phyloP scores from a whole-genome alignment of 345 rosid species.

The Gossypium raimondii region DNA sequence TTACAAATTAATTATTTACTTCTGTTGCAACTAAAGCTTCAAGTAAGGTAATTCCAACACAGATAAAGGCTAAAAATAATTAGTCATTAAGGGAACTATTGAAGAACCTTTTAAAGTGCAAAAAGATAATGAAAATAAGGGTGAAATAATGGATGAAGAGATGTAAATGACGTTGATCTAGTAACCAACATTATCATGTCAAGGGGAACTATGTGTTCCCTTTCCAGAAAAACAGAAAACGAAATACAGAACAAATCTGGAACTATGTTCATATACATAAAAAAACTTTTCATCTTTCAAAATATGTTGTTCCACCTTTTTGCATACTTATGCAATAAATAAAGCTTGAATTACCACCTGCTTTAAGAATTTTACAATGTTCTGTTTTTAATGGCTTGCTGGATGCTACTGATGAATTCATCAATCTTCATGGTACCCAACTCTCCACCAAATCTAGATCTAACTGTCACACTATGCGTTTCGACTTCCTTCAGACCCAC shows the following conservation, averaged over 20 bases:
- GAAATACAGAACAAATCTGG: neutral
- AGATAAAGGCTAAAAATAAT: too few relatives aligned
- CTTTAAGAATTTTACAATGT: constrained; percentile 30
- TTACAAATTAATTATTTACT: too few relatives aligned
- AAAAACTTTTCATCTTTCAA: neutral
- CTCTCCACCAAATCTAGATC: constrained; percentile 86
- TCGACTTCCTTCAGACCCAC: constrained; percentile 89
- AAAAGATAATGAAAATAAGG: too few relatives aligned
- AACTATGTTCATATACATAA: neutral
- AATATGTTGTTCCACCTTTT: neutral
- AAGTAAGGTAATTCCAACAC: too few relatives aligned
- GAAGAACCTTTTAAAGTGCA: too few relatives aligned
- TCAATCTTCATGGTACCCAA: constrained; percentile 63
- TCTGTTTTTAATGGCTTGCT: constrained; percentile 48
- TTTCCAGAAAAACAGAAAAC: neutral
- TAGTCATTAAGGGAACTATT: too few relatives aligned
- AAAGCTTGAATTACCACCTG: constrained; percentile 11
- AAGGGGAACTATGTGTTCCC: neutral
- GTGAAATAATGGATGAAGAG: too few relatives aligned
- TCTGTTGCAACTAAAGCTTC: too few relatives aligned
- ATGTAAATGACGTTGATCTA: too few relatives aligned
- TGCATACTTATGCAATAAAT: neutral
- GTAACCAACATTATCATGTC: too few relatives aligned
- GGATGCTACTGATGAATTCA: constrained; percentile 59
- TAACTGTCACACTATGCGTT: constrained; percentile 56